Base-by-base conservation (phyloP, 805 yeast genomes). In the Saccharomycopsis olivae region DNA sequence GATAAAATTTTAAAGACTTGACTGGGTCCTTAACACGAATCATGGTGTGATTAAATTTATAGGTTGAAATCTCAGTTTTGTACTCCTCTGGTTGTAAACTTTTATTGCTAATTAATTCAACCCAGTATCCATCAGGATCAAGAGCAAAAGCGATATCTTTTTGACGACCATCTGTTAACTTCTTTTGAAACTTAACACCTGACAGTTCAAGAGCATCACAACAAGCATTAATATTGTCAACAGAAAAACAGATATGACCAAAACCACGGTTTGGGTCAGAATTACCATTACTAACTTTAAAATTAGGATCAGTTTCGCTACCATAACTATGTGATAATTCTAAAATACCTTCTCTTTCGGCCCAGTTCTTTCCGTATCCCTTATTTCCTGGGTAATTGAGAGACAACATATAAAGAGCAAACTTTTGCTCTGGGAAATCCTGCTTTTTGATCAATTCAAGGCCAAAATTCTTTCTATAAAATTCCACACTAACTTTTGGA, bases 111-210 rank as follows among this genome's bases (percentile, higher is more conserved):
- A 89, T 73, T 53, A 89, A 63, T 66, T 89, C 98, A 53, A 89
- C 73, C 98, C 98, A 89, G 64, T 92, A 92, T 52, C 92, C 92
- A 61, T 89, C 89, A 5, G 97, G 96, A 54, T 92, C 98, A 51
- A 88, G 71, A 5, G 80, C 94, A 60, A 89, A 92, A 0, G 97
- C 97, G 64, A 92, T 88, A 59, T 86, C 71, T 60, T 77, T 78
- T 62, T 85, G 95, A 61, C 96, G 77, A 28, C 98, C 98, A 56
- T 89, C 97, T 29, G 73, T 60, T 49, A 88, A 65, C 55, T 68
- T 83, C 68, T 89, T 92, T 62, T 88, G 74, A 67, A 89, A 89
- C 37, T 61, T 56, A 40, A 81, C 96, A 16, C 79, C 82, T 34
- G 68, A 64, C 1, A 59, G 58, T 47, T 79, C 71, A 44, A 89